A percentile compares a stretch with the other conserved stretches of the same genome.
Conservation (phyloP, 768 basidiomycete species). For the Rhodotorula toruloides region DNA sequence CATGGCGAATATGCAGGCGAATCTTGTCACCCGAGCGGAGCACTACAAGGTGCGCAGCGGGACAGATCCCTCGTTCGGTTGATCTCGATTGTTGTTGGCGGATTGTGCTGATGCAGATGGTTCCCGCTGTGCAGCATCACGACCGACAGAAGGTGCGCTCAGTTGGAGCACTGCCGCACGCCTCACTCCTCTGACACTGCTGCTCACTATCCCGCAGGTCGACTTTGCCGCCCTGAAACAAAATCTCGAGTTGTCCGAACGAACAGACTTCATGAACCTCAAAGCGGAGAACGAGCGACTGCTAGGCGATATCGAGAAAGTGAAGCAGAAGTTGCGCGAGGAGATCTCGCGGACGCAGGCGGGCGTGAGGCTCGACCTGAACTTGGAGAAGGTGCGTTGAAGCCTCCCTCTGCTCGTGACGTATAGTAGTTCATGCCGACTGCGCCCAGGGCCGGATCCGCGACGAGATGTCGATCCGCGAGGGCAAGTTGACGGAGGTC, state of each 20-base stretch:
- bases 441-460: conserved; percentile 64
- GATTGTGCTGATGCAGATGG: not conserved
- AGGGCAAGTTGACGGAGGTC: conserved; percentile 94
- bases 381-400: conserved; percentile 69
- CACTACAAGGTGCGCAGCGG: conserved; percentile 77
- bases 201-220: conserved; percentile 49
- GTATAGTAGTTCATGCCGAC: not conserved
- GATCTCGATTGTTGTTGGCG: not conserved
- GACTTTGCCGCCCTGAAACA: conserved; percentile 78
- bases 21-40: conserved; percentile 91
- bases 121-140: conserved; percentile 57
- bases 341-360: conserved; percentile 88
- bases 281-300: conserved; percentile 96
- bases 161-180: not conserved
- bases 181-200: not conserved
- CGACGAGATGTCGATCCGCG: conserved; percentile 84
- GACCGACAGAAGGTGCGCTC: conserved; percentile 74
- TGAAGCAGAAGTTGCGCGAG: conserved; percentile 86
- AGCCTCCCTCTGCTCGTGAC: not conserved
- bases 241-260: conserved; percentile 90
- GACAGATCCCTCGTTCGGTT: not conserved
- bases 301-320: conserved; percentile 80
- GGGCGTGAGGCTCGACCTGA: conserved; percentile 87
- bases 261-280: conserved; percentile 90
- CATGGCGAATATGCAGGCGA: conserved; percentile 87